Conservation (phyloP, 768 basidiomycete species). For the Phaffia australis region DNA sequence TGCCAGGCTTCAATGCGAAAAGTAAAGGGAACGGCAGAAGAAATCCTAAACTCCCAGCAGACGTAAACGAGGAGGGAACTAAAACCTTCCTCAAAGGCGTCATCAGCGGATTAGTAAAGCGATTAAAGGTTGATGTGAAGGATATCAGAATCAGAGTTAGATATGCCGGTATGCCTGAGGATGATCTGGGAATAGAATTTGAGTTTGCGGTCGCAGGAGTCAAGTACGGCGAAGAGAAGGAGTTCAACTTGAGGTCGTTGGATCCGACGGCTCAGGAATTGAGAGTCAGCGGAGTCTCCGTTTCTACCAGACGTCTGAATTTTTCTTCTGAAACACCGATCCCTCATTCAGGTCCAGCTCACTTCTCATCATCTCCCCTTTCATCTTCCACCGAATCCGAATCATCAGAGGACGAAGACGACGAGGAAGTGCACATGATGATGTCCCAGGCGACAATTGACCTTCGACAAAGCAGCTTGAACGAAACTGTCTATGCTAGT, state of each 20-base stretch:
- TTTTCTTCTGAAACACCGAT: conserved; percentile 1
- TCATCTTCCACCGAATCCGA: conserved; percentile 9
- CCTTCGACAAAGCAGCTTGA: conserved; percentile 29
- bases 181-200: conserved; percentile 27
- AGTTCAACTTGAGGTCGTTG: not conserved
- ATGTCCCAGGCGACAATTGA: conserved; percentile 40
- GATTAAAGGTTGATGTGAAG: conserved; percentile 35
- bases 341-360: conserved; percentile 8
- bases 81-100: conserved; percentile 37
- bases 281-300: conserved; percentile 9
- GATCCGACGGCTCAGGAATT: conserved; percentile 7
- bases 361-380: conserved; percentile 24
- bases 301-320: conserved; percentile 25
- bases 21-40: not conserved
- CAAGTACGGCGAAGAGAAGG: conserved; percentile 1
- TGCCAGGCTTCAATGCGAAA: conserved; percentile 26
- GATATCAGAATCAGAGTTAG: conserved; percentile 31
- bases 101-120: conserved; percentile 37
- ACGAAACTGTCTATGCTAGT: conserved; percentile 21
- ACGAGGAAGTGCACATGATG: conserved; percentile 30
- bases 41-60: not conserved
- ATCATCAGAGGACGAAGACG: conserved; percentile 23
- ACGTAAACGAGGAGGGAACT: conserved; percentile 10
- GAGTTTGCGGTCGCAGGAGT: conserved; percentile 33
- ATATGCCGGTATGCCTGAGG: not conserved